phyloP scores from a whole-genome alignment of 2,329 filamentous ascomycete genomes.

The Talaromyces sp. region DNA sequence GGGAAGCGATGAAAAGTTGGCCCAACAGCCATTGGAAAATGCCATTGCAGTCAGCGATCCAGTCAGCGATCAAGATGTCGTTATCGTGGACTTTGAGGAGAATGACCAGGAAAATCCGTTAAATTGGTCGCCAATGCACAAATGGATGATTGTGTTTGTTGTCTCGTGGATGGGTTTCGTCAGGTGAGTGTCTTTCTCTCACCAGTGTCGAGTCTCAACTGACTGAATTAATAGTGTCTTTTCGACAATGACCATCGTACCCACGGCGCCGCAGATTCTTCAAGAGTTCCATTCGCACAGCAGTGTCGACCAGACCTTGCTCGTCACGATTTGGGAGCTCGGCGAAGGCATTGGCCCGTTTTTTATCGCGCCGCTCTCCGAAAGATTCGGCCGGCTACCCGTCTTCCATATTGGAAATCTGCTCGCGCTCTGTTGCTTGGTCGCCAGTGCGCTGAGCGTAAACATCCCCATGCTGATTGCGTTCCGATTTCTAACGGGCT shows the following conservation, averaged over 20 bases:
- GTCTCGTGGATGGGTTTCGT: conserved; percentile 11
- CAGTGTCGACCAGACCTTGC: conserved; percentile 22
- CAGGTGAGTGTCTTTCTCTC: conserved; percentile 3
- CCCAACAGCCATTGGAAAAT: conserved; percentile 12
- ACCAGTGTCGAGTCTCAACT: background rate
- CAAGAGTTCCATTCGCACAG: conserved; percentile 10
- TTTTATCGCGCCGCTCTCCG: conserved; percentile 41
- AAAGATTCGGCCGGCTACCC: conserved; percentile 36
- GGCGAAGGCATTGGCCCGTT: conserved; percentile 44
- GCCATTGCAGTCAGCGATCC: conserved; percentile 8
- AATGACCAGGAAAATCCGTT: conserved; percentile 12
- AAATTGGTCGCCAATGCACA: conserved; percentile 14
- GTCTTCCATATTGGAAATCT: conserved; percentile 36
- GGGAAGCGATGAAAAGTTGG: conserved; percentile 1
- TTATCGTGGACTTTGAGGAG: conserved; percentile 12
- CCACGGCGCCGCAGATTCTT: background rate
- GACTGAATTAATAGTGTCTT: background rate
- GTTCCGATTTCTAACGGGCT: conserved; percentile 38
- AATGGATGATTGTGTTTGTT: conserved; percentile 14
- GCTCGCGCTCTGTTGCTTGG: conserved; percentile 30
- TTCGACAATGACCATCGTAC: background rate
- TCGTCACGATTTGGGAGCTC: conserved; percentile 46
- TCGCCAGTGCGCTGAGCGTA: conserved; percentile 27
- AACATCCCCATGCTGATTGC: background rate
- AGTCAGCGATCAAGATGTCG: conserved; percentile 1